Evolutionary conservation across 345 rosid species (phyloP), one percentile per base, ranked within the genome.

Genomic region (Salix purpurea): DNA sequence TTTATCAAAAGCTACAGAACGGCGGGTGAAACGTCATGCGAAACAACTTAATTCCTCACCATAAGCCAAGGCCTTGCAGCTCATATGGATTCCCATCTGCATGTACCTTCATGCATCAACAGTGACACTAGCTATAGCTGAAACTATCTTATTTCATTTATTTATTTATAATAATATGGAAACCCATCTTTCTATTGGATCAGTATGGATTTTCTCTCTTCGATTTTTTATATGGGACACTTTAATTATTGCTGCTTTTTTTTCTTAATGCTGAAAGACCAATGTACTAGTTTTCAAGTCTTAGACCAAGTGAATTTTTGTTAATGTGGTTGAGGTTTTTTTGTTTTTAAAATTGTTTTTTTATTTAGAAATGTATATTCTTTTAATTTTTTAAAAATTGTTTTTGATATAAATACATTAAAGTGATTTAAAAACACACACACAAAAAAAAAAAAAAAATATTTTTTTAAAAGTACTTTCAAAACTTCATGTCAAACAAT

Each of bases 51-150:
- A 42, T 75, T 30, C 68, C 68, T 62, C 11, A 39, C 81, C 81
- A 14, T n/a, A 52, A 6, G 23, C 69, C 73, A 74, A 74, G 77
- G 77, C 77, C 67, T 80, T 74, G 71, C 82, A 74, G 79, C 81
- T 77, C 77, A 71, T 23, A 11, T 18, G 37, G 14, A 26, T 66
- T 58, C 32, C 60, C 60, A 36, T 36, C 37, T 36, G 6, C 37
- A 36, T 36, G 37, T 5, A 36, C 7, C 37, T 36, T 0, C 0
- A 7, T 21, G 5, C 62, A 56, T n/a, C 62, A 4, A 56, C 62
- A 10, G 48, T 56, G 62, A 21, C 62, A 21, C n/a, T 56, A n/a
- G 3, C 62, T 7, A 56, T 21, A 54, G 13, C 62, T 56, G 26
- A n/a, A 9, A 56, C 62, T 2, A n/a, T n/a, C 23, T n/a, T 11